Conservation (phyloP, 192 early-diverging fungal species). For the Powellomyces hirtus region DNA sequence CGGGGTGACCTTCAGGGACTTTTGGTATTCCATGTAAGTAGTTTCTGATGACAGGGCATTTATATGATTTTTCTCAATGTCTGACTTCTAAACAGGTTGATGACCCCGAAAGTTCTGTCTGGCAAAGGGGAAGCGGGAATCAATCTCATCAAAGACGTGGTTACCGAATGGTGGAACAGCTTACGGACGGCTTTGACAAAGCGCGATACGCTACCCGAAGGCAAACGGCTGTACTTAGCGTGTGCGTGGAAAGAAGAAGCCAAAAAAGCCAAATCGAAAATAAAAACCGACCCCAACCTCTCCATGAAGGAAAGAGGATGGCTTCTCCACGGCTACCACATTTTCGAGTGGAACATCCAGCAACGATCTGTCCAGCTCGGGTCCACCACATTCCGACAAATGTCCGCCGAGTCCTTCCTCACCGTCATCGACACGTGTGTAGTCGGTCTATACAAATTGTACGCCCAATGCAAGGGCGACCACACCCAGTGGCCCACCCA, state of each 20-base stretch:
- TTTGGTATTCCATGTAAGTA: no score
- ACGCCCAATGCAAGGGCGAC: not conserved
- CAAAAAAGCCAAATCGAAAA: not conserved
- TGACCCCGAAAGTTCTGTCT: not conserved
- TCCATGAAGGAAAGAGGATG: no score
- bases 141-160: not conserved
- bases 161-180: not conserved
- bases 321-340: not conserved
- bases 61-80: no score
- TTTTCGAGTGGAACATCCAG: not conserved
- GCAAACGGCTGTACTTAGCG: not conserved
- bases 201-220: not conserved
- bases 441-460: not conserved
- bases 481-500: not conserved
- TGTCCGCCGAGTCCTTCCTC: not conserved
- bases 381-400: not conserved
- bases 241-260: not conserved
- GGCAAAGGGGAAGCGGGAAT: not conserved
- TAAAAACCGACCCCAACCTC: not conserved
- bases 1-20: no score
- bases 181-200: not conserved
- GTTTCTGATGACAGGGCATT: no score
- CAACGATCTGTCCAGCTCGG: not conserved
- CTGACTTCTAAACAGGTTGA: no score
- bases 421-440: not conserved